Evolutionary conservation across 1,139 yeast species (phyloP).

Genomic region (Saccharomyces hybrid): DNA sequence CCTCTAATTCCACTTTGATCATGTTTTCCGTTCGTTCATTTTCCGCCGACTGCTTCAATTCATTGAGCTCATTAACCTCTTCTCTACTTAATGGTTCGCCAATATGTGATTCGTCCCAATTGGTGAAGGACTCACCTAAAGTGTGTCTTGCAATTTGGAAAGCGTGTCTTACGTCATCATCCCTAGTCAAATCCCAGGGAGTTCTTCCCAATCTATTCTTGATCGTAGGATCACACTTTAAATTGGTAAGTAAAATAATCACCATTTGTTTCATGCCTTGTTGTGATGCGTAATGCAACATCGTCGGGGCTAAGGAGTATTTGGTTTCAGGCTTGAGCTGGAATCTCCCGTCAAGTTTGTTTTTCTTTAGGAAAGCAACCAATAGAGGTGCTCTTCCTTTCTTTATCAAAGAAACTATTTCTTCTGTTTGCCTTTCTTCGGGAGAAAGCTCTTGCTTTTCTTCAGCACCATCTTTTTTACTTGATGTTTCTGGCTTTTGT

Average conservation of each 20-base stretch:
- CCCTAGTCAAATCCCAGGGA: constrained; percentile 51
- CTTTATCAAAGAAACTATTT: constrained; percentile 52
- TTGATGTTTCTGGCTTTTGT: constrained; percentile 6
- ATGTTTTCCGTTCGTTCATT: constrained; percentile 24
- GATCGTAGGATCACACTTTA: constrained; percentile 65
- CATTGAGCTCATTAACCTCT: constrained; percentile 43
- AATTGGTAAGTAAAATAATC: constrained; percentile 50
- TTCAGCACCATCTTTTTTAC: constrained; percentile 11
- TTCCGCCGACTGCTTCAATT: constrained; percentile 36
- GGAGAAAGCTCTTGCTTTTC: constrained; percentile 19
- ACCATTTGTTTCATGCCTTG: constrained; percentile 64
- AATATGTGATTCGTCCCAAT: constrained; percentile 66
- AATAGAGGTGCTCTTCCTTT: constrained; percentile 76
- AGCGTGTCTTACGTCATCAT: constrained; percentile 40
- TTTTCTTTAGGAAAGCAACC: constrained; percentile 51
- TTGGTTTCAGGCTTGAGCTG: constrained; percentile 46
- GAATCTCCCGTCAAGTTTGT: constrained; percentile 47
- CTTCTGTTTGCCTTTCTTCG: constrained; percentile 42
- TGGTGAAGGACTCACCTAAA: constrained; percentile 60
- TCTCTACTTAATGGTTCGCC: constrained; percentile 60
- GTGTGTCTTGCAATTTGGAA: constrained; percentile 63
- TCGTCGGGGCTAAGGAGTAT: constrained; percentile 56
- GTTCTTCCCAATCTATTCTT: constrained; percentile 51
- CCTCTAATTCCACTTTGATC: constrained; percentile 31
- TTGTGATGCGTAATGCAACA: constrained; percentile 72